Evolutionary conservation across 1,284 basidiomycete genomes (phyloP).

Genomic region (Dichomitus squalens): DNA sequence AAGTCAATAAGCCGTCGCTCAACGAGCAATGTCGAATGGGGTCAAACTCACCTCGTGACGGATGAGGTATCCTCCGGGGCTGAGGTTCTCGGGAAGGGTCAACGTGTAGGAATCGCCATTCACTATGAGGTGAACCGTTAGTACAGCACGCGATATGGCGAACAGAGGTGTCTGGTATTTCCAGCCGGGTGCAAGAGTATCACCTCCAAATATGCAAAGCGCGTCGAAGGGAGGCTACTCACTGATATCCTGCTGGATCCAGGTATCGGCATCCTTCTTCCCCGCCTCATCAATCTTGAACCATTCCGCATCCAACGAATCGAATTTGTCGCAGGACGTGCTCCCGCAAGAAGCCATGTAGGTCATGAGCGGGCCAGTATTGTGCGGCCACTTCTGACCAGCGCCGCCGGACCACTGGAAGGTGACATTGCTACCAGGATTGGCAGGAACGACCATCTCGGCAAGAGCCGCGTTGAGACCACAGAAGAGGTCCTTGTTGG

Average conservation of each 20-base stretch:
- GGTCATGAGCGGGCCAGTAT: slow-evolving; percentile 70
- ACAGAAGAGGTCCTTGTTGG: slow-evolving; percentile 62
- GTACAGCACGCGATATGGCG: too few relatives aligned
- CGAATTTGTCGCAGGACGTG: slow-evolving; percentile 59
- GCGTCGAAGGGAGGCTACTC: slow-evolving; percentile 17
- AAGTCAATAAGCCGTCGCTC: not conserved
- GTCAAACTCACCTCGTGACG: slow-evolving; percentile 51
- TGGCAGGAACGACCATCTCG: slow-evolving; percentile 54
- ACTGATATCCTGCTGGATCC: slow-evolving; percentile 46
- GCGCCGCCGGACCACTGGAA: slow-evolving; percentile 63
- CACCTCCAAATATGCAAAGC: too few relatives aligned
- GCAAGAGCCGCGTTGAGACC: slow-evolving; percentile 59
- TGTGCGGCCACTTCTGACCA: slow-evolving; percentile 64
- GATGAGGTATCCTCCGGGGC: slow-evolving; percentile 67
- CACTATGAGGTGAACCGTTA: slow-evolving; percentile 29
- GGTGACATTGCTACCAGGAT: slow-evolving; percentile 60
- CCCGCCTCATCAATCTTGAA: slow-evolving; percentile 66
- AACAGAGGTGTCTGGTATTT: too few relatives aligned
- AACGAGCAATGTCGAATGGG: not conserved
- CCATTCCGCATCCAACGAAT: slow-evolving; percentile 61
- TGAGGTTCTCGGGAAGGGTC: slow-evolving; percentile 56
- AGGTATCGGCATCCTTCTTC: slow-evolving; percentile 38
- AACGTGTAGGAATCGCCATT: slow-evolving; percentile 44
- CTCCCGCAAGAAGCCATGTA: slow-evolving; percentile 69
- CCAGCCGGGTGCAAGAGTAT: too few relatives aligned